phyloP scores from a whole-genome alignment of 495 filamentous ascomycete species.

The Penicillium cosmopolitanum region DNA sequence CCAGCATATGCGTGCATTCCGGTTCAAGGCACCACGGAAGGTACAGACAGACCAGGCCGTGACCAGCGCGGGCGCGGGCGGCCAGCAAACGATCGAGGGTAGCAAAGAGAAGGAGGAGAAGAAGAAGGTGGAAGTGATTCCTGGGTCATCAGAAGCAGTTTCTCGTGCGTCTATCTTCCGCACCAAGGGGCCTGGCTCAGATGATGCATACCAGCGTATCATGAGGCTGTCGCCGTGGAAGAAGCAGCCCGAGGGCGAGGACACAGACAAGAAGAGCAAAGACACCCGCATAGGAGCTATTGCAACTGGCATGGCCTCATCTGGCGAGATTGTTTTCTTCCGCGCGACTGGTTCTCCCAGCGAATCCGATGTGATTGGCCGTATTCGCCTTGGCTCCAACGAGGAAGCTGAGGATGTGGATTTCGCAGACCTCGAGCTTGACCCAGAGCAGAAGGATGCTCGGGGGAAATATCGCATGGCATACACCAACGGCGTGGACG shows the following conservation, averaged over 20 bases:
- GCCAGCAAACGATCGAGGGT: conserved; percentile 12
- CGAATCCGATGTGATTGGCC: conserved; percentile 64
- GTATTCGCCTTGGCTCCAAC: conserved; percentile 61
- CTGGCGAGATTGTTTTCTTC: conserved; percentile 81
- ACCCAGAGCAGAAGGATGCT: conserved; percentile 25
- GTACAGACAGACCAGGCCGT: conserved; percentile 8
- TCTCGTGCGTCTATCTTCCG: conserved; percentile 68
- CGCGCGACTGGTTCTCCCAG: conserved; percentile 59
- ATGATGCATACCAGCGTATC: conserved; percentile 79
- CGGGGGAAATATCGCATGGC: conserved; percentile 66
- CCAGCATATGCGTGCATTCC: conserved; percentile 83
- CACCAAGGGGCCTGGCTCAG: conserved; percentile 45
- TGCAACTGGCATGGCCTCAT: conserved; percentile 71
- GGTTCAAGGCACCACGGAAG: conserved; percentile 54
- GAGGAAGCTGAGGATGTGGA: conserved; percentile 85
- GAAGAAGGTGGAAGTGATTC: conserved; percentile 28
- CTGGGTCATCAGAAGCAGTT: conserved; percentile 54
- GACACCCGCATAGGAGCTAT: conserved; percentile 67
- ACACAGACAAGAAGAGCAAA: conserved; percentile 16
- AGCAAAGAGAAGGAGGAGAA: conserved; percentile 22
- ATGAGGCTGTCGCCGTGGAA: conserved; percentile 69
- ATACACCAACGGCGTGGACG: conserved; percentile 79
- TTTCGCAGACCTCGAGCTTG: conserved; percentile 57
- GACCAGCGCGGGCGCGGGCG: background rate
- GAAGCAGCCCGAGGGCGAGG: conserved; percentile 41